Evolutionary conservation across 768 basidiomycete genomes (phyloP), one percentile per base, ranked within the genome.

Genomic region (Mrakia blollopis): DNA sequence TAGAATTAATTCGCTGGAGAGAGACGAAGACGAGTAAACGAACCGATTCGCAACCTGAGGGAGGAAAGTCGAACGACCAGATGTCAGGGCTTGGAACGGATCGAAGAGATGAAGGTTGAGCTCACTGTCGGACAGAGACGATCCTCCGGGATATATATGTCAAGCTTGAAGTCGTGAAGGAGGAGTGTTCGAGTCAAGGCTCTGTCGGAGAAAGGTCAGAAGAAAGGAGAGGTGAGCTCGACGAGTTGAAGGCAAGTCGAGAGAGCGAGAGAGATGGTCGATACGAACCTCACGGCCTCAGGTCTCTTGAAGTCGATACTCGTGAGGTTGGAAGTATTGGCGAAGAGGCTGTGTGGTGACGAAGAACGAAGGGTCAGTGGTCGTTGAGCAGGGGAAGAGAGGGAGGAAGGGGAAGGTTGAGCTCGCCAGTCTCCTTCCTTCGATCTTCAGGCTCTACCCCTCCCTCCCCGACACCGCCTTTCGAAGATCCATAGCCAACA

Each of bases 121-220:
- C 89, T 76, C 81, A 96, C 94, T 0, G 94, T 91, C 44, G 95
- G 95, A 83, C 94, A 96, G 9, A 97, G 84, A 74, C 94, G 85
- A 83, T 93, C 87, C 3, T 85, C 82, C 2, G 91, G 91, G 18
- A 97, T 83, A 4, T 84, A 80, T 0, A 95, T 80, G 44, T 84
- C 84, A 47, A 96, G 80, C 1, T 85, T 83, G 81, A 94, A 96
- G 83, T 95, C 92, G 39, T 89, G 86, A 78, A 86, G 84, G 41
- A 96, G 86, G 32, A 98, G 85, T 0, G 91, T 91, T 80, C 90
- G 86, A 2, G 95, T 96, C 79, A 97, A 85, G 62, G 88, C 86
- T 81, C 95, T 93, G 50, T 23, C 7, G 23, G 79, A 21, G 37
- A 21, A 30, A 41, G 39, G 39, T 11, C 2, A 50, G 47, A n/a